phyloP scores from a whole-genome alignment of 306 rosid species.

The Argentina anserina region DNA sequence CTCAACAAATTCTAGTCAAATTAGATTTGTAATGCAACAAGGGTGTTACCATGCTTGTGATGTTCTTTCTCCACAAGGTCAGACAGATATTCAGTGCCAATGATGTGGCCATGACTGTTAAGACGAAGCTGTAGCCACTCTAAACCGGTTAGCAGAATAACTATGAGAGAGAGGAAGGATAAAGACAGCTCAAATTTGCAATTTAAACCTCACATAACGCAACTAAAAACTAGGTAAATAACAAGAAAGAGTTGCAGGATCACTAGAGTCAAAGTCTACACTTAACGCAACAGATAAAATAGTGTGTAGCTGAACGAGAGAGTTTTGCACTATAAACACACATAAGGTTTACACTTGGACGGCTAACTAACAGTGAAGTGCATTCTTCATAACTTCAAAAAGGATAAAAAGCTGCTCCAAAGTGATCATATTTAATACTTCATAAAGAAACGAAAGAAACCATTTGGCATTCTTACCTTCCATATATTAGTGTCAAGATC shows the following conservation, averaged over 20 bases:
- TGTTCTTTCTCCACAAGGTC: constrained; percentile 97
- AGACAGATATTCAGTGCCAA: constrained; percentile 89
- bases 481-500: constrained; percentile 96
- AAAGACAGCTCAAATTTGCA: background rate
- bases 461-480: constrained; percentile 58
- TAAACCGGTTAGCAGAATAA: constrained; percentile 27
- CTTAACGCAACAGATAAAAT: background rate
- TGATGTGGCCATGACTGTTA: constrained; percentile 68
- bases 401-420: background rate
- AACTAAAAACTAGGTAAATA: background rate
- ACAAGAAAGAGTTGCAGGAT: background rate
- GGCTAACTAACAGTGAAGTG: background rate
- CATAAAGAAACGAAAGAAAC: background rate
- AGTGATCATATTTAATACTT: background rate
- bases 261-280: background rate
- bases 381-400: background rate
- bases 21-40: constrained; percentile 17
- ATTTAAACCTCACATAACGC: background rate
- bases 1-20: too few species aligned
- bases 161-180: background rate
- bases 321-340: background rate
- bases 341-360: background rate
- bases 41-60: constrained; percentile 64
- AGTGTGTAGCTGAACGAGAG: background rate
- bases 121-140: constrained; percentile 77